Base-by-base conservation (phyloP, 2,329 filamentous ascomycete genomes). In the Fusarium sp. region DNA sequence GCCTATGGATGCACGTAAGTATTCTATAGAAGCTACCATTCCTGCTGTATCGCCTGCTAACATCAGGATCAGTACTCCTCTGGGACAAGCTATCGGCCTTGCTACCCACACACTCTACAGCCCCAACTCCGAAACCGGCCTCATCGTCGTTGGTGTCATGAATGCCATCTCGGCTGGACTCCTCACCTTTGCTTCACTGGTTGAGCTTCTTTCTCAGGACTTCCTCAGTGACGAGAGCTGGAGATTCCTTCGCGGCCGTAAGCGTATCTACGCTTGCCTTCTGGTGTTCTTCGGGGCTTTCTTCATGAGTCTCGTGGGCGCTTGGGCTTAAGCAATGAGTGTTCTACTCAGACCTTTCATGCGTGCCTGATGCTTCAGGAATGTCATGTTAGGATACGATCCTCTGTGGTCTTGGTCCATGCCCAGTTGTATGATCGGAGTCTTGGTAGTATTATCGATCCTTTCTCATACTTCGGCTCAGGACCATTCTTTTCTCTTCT, bases 81-180 rank as follows among this genome's bases (percentile, higher is more conserved):
- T 93, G 35, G 92, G 92, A n/a, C 92, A 93, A 78, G 92, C 91
- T 3, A 89, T 94, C 61, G 92, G 92, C 4, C 84, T 94, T 18
- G 85, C 89, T 22, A 86, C 92, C n/a, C 91, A 93, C 76, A 89
- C 87, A 12, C 81, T 93, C 14, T 94, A 94, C 80, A 90, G 90
- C 74, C 92, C 92, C 7, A 84, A 86, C 59, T 92, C 90, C 20
- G 86, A 91, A 62, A 84, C 88, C 1, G 92, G 92, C 1, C 82
- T 94, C 22, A 83, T 94, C 22, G 88, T 93, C 78, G 91, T 93
- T 22, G 92, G 92, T 5, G 87, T 92, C 76, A 93, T 93, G 84
- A 94, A 94, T 78, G 91, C 91, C 31, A 90, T 94, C 58, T 92
- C 90, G 25, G 89, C 90, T 56, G 92, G 92, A 2, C 81, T 94